Base-by-base conservation (phyloP, 345 rosid species). In the Sapria himalayana region DNA sequence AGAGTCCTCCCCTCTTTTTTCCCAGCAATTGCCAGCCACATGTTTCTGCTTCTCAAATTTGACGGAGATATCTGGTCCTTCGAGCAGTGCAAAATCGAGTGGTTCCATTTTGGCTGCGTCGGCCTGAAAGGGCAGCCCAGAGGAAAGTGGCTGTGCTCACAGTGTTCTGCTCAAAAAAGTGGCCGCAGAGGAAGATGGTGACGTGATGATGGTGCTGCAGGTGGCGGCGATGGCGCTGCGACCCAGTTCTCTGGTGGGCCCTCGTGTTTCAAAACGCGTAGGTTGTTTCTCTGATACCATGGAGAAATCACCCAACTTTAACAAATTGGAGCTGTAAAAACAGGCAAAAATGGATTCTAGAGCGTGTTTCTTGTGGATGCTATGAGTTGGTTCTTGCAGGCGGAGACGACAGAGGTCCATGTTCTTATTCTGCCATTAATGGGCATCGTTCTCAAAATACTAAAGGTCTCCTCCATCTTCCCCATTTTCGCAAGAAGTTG, bases 91-190 rank as follows among this genome's bases (percentile, higher is more conserved):
- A 79, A 73, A 67, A 82, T 89, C 59, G 98, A 89, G 57, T 89
- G 98, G 98, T 82, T 89, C 60, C 95, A 82, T 59, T 89, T 82
- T 24, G 92, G 86, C 0, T 89, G 98, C 17, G 95, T 89, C 18
- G 91, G 91, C 29, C 50, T 82, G 53, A 89, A 74, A 43, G 93
- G 79, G 55, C 77, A 74, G 35, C 93, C 93, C 1, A 89, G 59
- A 53, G 98, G 98, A 29, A 89, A 89, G 62, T 89, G 98, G 94
- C 79, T 66, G 34, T 89, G 98, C 35, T 57, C 93, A 5, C 81
- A 69, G 25, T 82, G 98, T 54, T 78, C 73, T 45, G 60, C 69
- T 14, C 18, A 62, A 43, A 82, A 66, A 63, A 72, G 62, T 50
- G 76, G 85, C 7, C 69, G 85, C 46, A 76, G 72, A 63, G 77